Base-by-base conservation (phyloP, 495 filamentous ascomycete genomes). In the Podospora conica region DNA sequence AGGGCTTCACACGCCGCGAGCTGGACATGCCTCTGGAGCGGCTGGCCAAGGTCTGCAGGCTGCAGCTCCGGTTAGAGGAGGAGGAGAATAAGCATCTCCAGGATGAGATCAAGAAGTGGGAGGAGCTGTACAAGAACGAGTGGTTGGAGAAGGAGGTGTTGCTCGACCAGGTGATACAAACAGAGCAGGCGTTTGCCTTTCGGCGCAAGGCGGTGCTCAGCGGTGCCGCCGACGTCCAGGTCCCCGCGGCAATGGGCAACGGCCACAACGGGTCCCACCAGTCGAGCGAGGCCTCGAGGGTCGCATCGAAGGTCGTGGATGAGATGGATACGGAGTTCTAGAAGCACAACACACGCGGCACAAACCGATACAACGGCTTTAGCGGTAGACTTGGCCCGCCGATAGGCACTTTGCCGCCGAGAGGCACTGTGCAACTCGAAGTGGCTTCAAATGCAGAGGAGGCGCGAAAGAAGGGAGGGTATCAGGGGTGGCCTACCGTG, bases 131-230 rank as follows among this genome's bases (percentile, higher is more conserved):
- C 66, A 87, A 87, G 75, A 80, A 88, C 27, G 90, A 95, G 66
- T 98, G 92, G 91, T 75, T 86, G 3, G 88, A 89, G 74, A 98
- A 97, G 75, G 92, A 97, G 73, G 76, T 81, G 27, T 73, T 88
- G 21, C 74, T 87, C 6, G 80, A 84, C 63, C 84, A 84, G 73
- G 81, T 84, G 33, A 68, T 85, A 22, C 75, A 81, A 66, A 80
- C 72, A 67, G 86, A 88, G 70, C 71, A 84, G 60, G 79, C 73
- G 27, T 85, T 77, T 78, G 75, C 80, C 67, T 71, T 75, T 28
- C 70, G 82, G 55, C 75, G 81, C 18, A 68, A 77, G 64, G 75
- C 77, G 5, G 80, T 84, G 20, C 73, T 81, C 18, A 66, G 70
- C 11, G 74, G 73, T 3, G 70, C 71, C 15, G 74, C 76, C 3